These are phyloP conservation scores for Lachancea fermentati DNA, from an alignment of 805 yeast species.

Conservation along the genomic window DNA sequence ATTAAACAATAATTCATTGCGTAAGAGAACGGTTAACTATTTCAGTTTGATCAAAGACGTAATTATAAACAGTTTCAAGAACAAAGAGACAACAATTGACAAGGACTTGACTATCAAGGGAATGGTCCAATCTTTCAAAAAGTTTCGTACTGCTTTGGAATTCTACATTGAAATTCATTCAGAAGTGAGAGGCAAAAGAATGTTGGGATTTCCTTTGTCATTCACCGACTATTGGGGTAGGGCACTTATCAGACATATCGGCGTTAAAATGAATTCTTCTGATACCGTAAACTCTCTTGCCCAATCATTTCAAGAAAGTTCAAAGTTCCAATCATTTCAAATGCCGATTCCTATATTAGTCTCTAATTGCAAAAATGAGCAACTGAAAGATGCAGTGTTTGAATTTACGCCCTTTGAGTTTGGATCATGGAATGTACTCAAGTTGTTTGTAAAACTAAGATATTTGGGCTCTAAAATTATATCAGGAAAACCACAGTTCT, in stretches of 20 bases:
- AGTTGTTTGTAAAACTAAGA: conserved; percentile 44
- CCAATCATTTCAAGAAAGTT: conserved; percentile 17
- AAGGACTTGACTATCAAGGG: conserved; percentile 7
- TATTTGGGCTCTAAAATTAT: conserved; percentile 47
- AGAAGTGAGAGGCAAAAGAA: conserved; percentile 48
- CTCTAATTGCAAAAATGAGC: conserved; percentile 38
- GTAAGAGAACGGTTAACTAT: conserved; percentile 15
- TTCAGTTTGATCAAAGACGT: conserved; percentile 13
- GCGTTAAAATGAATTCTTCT: conserved; percentile 28
- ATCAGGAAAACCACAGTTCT: conserved; percentile 40
- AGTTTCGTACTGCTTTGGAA: conserved; percentile 33
- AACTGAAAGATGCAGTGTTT: conserved; percentile 34
- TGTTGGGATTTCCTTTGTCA: conserved; percentile 49
- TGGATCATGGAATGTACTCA: conserved; percentile 58
- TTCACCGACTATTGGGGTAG: conserved; percentile 68
- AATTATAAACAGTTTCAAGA: conserved; percentile 10
- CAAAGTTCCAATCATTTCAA: conserved; percentile 34
- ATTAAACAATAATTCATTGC: conserved; percentile 1
- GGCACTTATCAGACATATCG: conserved; percentile 42
- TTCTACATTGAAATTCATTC: conserved; percentile 50
- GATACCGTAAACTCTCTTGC: conserved; percentile 38
- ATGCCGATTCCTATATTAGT: conserved; percentile 48
- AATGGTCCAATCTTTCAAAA: conserved; percentile 23
- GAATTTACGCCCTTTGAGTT: conserved; percentile 64
- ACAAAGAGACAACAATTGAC: conserved; percentile 19